Evolutionary conservation across 2,329 filamentous ascomycete genomes (phyloP).

Genomic region (Botrytis pseudocinerea): DNA sequence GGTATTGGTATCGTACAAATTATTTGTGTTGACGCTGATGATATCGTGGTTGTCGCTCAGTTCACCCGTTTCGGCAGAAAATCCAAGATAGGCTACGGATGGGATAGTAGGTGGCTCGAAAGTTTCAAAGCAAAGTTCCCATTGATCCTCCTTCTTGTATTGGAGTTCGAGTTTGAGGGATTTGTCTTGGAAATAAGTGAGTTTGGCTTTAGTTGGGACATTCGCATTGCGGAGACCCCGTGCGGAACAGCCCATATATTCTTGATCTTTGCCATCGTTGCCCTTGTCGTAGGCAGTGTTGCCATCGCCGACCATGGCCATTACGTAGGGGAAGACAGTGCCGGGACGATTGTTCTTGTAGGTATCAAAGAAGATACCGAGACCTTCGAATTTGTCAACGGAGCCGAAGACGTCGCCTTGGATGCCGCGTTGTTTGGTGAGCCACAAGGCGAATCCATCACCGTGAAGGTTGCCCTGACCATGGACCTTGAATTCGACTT

Average conservation of each 20-base stretch:
- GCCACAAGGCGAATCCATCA: constrained; percentile 96
- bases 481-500: constrained; percentile 92
- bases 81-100: constrained; percentile 70
- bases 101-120: constrained; percentile 74
- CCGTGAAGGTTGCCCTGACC: constrained; percentile 89
- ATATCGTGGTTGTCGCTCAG: constrained; percentile 98
- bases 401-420: constrained; percentile 85
- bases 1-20: constrained; percentile 71
- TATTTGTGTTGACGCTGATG: constrained; percentile 80
- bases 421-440: constrained; percentile 87
- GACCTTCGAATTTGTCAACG: constrained; percentile 84
- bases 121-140: constrained; percentile 85
- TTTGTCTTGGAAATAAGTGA: constrained; percentile 98
- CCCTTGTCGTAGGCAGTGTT: constrained; percentile 86
- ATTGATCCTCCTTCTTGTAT: constrained; percentile 88
- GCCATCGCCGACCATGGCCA: constrained; percentile 97
- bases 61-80: constrained; percentile 90
- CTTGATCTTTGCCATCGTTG: constrained; percentile 90
- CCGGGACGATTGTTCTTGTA: constrained; percentile 99
- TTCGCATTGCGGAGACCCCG: constrained; percentile 80
- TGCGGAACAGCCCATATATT: constrained; percentile 92
- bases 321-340: constrained; percentile 93
- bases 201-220: constrained; percentile 77
- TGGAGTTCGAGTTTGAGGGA: constrained; percentile 85
- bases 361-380: constrained; percentile 92